These are phyloP conservation scores for Scheffersomyces lignicola DNA, from an alignment of 1,139 yeast species.

Conservation along the genomic window DNA sequence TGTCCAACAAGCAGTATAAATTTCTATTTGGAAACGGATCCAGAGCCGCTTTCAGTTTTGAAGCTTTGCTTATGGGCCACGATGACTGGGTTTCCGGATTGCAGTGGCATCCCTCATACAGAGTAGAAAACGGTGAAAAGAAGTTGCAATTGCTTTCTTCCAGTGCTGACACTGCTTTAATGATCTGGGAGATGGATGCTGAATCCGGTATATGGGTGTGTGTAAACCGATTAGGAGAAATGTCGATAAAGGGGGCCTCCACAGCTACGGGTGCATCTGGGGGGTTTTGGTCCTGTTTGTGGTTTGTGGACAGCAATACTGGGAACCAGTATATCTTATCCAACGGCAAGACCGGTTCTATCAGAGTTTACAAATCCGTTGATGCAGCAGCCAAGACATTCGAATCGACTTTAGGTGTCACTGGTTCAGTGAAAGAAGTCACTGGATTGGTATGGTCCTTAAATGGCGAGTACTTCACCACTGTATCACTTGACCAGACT, in stretches of 20 bases:
- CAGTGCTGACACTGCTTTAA: slow-evolving; percentile 90
- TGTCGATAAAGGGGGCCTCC: slow-evolving; percentile 93
- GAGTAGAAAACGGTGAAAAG: slow-evolving; percentile 15
- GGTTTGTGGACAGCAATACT: slow-evolving; percentile 54
- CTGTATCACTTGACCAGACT: slow-evolving; percentile 89
- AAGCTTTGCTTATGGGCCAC: slow-evolving; percentile 94
- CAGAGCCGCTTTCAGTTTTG: slow-evolving; percentile 68
- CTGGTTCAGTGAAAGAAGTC: slow-evolving; percentile 75
- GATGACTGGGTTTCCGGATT: slow-evolving; percentile 96
- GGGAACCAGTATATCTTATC: slow-evolving; percentile 60
- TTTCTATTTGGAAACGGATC: slow-evolving; percentile 38
- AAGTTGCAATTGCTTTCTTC: slow-evolving; percentile 71
- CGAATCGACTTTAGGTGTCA: slow-evolving; percentile 59
- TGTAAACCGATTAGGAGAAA: slow-evolving; percentile 78
- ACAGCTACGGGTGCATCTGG: slow-evolving; percentile 99
- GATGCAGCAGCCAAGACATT: slow-evolving; percentile 40
- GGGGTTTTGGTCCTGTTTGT: slow-evolving; percentile 90
- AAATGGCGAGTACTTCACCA: slow-evolving; percentile 64
- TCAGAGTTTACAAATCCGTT: slow-evolving; percentile 69
- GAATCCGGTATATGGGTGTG: slow-evolving; percentile 92
- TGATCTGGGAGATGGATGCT: slow-evolving; percentile 93
- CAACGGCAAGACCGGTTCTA: slow-evolving; percentile 89
- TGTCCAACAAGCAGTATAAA: slow-evolving; percentile 64
- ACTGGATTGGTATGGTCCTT: slow-evolving; percentile 83
- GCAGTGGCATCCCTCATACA: slow-evolving; percentile 65